Conservation (phyloP, 768 basidiomycete genomes). For the Ramaria sp. region DNA sequence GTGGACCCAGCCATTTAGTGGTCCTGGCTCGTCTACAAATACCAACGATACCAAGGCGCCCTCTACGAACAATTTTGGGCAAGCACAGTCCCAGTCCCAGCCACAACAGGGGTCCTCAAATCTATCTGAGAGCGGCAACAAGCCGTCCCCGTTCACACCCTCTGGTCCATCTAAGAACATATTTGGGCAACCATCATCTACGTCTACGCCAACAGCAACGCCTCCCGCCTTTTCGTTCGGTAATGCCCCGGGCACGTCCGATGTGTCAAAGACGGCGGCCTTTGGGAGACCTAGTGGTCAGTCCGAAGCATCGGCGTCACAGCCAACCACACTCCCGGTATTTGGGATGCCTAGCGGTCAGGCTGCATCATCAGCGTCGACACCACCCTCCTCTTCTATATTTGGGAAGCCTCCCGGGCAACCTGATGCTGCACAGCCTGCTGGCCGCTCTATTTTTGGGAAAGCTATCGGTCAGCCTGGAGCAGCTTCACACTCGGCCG, state of each 20-base stretch:
- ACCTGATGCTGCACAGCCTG: background rate
- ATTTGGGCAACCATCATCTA: slow-evolving; percentile 4
- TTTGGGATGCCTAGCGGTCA: background rate
- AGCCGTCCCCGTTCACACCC: background rate
- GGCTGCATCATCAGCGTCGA: background rate
- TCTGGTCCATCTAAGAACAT: background rate
- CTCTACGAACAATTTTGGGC: background rate
- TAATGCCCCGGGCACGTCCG: background rate
- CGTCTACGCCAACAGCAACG: background rate
- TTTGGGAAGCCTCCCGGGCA: background rate
- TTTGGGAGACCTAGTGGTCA: background rate
- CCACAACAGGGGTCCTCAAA: background rate
- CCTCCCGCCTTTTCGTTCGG: background rate
- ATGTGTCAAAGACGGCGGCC: background rate
- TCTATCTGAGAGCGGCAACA: background rate
- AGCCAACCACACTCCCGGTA: background rate
- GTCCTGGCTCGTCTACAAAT: background rate
- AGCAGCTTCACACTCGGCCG: no score
- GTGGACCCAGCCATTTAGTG: background rate
- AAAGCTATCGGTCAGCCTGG: background rate
- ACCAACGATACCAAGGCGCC: background rate
- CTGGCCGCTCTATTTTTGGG: background rate
- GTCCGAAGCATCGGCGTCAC: background rate
- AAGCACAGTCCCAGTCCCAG: background rate
- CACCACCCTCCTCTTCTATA: background rate